Base-by-base conservation (phyloP, 2,329 filamentous ascomycete species). In the Trichoderma harzianum region DNA sequence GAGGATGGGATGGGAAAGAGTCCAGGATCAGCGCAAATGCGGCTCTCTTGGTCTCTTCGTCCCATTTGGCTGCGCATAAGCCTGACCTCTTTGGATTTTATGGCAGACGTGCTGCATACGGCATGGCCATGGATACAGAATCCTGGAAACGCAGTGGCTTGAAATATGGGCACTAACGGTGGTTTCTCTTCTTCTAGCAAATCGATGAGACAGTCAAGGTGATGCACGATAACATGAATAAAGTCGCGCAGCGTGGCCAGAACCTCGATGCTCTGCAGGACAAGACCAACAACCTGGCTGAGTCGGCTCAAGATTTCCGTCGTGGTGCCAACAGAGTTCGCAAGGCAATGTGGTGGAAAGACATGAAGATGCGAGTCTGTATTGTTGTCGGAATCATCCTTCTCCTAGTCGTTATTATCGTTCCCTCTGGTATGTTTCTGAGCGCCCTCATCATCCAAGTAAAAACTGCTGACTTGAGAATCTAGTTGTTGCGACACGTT, bases 291-390 rank as follows among this genome's bases (percentile, higher is more conserved):
- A 97, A 97, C 84, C 88, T 99, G 76, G 95, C 95, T 73, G 90
- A 92, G 74, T 97, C 95, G 43, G 95, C 96, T 72, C 94, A 97
- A 83, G 94, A 94, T 74, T 99, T 99, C 89, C 93, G 95, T 79
- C 92, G 95, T 76, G 95, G 96, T 75, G 96, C 97, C 83, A 99
- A 98, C 87, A 88, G 94, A 78, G 95, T 99, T 77, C 91, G 96
- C 83, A 95, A 95, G 87, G 91, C 97, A 84, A 98, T 98, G 95
- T 98, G 95, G 95, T 98, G 95, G 95, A 98, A 98, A 89, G 95
- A 98, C 81, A 97, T 98, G 94, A 98, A 98, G 90, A 99, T 99
- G 96, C 91, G 96, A 83, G 96, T 98, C 87, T 98, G 95, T 85
- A 87, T 99, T 78, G 92, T 97, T 80, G 87, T 91, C 72, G 96